phyloP scores from a whole-genome alignment of 2,329 filamentous ascomycete genomes.

The Chlorencoelia australis region DNA sequence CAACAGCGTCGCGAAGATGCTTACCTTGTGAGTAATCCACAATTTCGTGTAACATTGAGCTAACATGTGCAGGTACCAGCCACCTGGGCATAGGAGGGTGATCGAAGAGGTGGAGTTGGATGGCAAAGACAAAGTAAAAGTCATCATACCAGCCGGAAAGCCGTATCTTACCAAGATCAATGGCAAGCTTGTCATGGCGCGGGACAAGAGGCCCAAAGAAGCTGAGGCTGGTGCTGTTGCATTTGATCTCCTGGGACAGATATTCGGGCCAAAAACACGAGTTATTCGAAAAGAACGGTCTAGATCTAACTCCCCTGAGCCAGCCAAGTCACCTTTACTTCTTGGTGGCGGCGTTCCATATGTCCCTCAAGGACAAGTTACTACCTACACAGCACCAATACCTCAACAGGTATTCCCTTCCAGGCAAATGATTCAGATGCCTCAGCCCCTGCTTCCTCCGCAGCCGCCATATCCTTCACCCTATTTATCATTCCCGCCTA shows the following conservation, averaged over 20 bases:
- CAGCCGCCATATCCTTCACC: neutral
- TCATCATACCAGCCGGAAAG: slow-evolving; percentile 14
- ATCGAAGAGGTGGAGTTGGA: no score
- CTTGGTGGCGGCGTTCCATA: slow-evolving; percentile 12
- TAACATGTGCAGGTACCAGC: no score
- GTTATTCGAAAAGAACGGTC: slow-evolving; percentile 8
- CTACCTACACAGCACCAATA: slow-evolving; percentile 7
- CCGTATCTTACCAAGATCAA: slow-evolving; percentile 24
- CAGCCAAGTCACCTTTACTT: slow-evolving; percentile 7
- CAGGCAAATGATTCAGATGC: neutral
- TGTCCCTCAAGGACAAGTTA: slow-evolving; percentile 7
- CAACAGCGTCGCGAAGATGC: neutral
- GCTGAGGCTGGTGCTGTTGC: neutral
- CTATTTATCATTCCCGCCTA: neutral
- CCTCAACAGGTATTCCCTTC: slow-evolving; percentile 7
- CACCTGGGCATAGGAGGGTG: no score
- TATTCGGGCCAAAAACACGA: slow-evolving; percentile 11
- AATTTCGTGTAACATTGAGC: no score
- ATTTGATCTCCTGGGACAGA: slow-evolving; percentile 14
- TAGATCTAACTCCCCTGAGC: slow-evolving; percentile 10
- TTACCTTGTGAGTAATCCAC: neutral
- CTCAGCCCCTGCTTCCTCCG: slow-evolving; percentile 1
- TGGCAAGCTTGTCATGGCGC: slow-evolving; percentile 23
- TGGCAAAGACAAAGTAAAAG: no score
- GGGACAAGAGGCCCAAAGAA: slow-evolving; percentile 11